phyloP scores from a whole-genome alignment of 148 eudicot species.

The Spergularia bocconei region DNA sequence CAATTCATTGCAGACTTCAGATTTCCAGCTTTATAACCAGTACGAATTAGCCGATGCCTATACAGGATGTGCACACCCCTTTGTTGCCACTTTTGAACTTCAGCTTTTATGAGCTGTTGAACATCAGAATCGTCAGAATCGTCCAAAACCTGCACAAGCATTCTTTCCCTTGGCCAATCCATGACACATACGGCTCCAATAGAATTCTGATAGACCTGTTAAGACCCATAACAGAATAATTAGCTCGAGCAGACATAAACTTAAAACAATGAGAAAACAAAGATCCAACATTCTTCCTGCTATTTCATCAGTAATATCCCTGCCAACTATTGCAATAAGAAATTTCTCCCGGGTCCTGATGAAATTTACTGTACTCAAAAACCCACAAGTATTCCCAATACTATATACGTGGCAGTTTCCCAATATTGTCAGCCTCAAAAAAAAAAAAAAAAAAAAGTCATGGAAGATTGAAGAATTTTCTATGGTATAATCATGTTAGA shows the following conservation, averaged over 20 bases:
- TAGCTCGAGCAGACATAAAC: background rate
- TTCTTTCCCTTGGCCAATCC: conserved; percentile 95
- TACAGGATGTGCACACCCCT: conserved; percentile 77
- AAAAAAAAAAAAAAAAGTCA: background rate
- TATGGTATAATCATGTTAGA: background rate
- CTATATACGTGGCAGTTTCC: background rate
- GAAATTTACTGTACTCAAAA: background rate
- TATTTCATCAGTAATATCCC: too few relatives aligned
- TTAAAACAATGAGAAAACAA: background rate
- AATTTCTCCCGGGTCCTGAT: background rate
- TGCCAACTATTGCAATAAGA: too few relatives aligned
- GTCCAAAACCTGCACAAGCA: conserved; percentile 90
- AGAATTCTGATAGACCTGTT: conserved; percentile 88
- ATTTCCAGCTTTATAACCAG: conserved; percentile 97
- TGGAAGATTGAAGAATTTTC: background rate
- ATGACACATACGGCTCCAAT: conserved; percentile 76
- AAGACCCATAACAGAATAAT: conserved; percentile 12
- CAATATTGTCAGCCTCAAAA: background rate
- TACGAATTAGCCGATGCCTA: conserved; percentile 86
- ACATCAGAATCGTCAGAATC: conserved; percentile 76
- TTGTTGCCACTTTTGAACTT: conserved; percentile 87
- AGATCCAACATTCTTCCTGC: background rate
- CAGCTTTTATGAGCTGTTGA: conserved; percentile 74
- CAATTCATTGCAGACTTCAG: conserved; percentile 94
- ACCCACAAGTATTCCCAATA: background rate